Evolutionary conservation across 1,284 basidiomycete species (phyloP).

Genomic region (Papiliotrema flavescens): DNA sequence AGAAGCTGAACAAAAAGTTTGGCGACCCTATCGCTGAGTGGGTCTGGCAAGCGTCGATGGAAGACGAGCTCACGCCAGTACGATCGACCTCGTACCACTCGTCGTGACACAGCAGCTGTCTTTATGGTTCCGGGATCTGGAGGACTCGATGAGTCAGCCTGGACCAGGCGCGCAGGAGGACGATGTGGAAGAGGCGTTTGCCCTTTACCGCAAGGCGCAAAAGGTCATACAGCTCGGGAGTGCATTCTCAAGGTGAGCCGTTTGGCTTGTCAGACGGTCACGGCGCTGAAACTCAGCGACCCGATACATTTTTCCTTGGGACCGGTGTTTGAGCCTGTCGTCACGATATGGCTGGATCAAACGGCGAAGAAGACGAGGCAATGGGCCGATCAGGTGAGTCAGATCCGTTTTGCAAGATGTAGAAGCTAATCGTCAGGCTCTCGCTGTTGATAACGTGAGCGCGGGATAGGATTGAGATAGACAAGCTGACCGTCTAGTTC

Average conservation of each 20-base stretch:
- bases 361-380: conserved; percentile 86
- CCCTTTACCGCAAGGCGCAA: conserved; percentile 64
- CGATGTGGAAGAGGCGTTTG: conserved; percentile 83
- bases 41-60: conserved; percentile 27
- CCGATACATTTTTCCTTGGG: conserved; percentile 59
- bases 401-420: not conserved
- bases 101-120: conserved; percentile 71
- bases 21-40: conserved; percentile 75
- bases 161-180: conserved; percentile 55
- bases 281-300: conserved; percentile 10
- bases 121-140: conserved; percentile 70
- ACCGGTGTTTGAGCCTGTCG: conserved; percentile 81
- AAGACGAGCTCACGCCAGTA: conserved; percentile 48
- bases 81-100: conserved; percentile 74
- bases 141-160: conserved; percentile 52
- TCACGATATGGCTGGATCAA: conserved; percentile 82
- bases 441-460: conserved; percentile 76
- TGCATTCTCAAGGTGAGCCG: conserved; percentile 57
- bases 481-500: conserved; percentile 56
- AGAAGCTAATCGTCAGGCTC: conserved; percentile 56
- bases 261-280: no score
- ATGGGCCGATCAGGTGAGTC: conserved; percentile 85
- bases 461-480: not conserved
- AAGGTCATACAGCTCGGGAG: conserved; percentile 67
- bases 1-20: conserved; percentile 73